A percentile compares a stretch with the other conserved stretches of the same genome.
Conservation (phyloP, 768 basidiomycete genomes). For the Lentinula raphanica region DNA sequence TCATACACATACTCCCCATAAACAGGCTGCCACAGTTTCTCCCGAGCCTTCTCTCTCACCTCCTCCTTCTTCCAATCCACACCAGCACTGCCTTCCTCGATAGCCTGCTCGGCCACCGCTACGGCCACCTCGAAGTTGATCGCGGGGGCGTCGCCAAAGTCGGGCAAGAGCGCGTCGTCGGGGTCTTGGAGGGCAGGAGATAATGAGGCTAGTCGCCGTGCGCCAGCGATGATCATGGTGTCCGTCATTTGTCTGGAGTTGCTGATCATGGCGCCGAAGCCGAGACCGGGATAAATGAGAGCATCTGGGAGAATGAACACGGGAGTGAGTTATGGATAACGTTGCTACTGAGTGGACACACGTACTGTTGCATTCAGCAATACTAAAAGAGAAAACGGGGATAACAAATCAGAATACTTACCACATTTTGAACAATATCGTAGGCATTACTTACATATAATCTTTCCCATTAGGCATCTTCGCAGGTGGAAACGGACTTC, state of each 20-base stretch:
- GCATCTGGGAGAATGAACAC: too few relatives aligned
- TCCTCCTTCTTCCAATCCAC: slow-evolving; percentile 57
- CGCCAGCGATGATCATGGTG: slow-evolving; percentile 85
- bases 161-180: slow-evolving; percentile 67
- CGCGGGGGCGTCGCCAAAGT: slow-evolving; percentile 64
- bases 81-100: slow-evolving; percentile 62
- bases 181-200: slow-evolving; percentile 72
- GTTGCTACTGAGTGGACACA: background rate
- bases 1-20: slow-evolving; percentile 67
- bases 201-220: slow-evolving; percentile 66
- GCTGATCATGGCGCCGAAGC: slow-evolving; percentile 71
- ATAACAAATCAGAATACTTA: background rate
- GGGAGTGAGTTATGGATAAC: too few relatives aligned
- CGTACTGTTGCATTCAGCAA: slow-evolving; percentile 70
- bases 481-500: slow-evolving; percentile 76
- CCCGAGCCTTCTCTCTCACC: slow-evolving; percentile 44
- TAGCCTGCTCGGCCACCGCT: slow-evolving; percentile 74
- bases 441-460: slow-evolving; percentile 55
- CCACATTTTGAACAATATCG: background rate
- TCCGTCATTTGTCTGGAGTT: slow-evolving; percentile 64
- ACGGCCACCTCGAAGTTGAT: slow-evolving; percentile 81
- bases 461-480: slow-evolving; percentile 61
- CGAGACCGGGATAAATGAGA: slow-evolving; percentile 81
- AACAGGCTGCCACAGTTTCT: slow-evolving; percentile 57
- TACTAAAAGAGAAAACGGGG: slow-evolving; percentile 31